These are phyloP conservation scores for Chlorencoelia australis DNA, from an alignment of 2,329 filamentous ascomycete genomes.

Conservation along the genomic window DNA sequence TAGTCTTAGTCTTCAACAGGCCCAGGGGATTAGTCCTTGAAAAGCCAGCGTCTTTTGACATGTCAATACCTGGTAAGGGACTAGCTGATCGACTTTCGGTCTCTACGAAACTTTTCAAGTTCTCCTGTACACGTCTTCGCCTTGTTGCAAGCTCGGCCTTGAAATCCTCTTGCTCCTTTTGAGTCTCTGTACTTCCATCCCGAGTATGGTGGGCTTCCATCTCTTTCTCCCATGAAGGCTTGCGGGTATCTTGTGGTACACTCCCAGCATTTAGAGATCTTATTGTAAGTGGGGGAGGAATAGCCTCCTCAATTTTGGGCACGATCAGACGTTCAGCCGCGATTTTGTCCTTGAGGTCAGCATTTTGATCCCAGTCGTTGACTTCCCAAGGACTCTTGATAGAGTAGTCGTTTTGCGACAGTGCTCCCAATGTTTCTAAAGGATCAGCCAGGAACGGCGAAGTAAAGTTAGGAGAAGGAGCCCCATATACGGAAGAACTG, in stretches of 20 bases:
- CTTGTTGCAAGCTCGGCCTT: conserved; percentile 62
- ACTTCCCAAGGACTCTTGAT: conserved; percentile 37
- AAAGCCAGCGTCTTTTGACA: conserved; percentile 25
- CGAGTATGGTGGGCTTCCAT: conserved; percentile 32
- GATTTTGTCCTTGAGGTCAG: conserved; percentile 10
- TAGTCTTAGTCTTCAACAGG: conserved; percentile 56
- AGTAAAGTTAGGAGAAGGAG: conserved; percentile 33
- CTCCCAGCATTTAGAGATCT: conserved; percentile 11
- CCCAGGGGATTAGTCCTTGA: conserved; percentile 45
- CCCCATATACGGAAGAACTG: conserved; percentile 66
- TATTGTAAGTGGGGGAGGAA: conserved; percentile 8
- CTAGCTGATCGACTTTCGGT: conserved; percentile 39
- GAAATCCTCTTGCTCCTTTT: conserved; percentile 58
- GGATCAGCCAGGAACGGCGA: conserved; percentile 31
- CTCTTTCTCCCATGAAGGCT: conserved; percentile 23
- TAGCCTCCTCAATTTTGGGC: conserved; percentile 10
- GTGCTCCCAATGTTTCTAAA: conserved; percentile 16
- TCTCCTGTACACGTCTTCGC: conserved; percentile 62
- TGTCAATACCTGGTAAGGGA: conserved; percentile 27
- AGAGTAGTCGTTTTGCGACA: conserved; percentile 26
- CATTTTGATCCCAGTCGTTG: conserved; percentile 23
- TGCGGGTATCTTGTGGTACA: conserved; percentile 7
- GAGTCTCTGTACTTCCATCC: conserved; percentile 38
- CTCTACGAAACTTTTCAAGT: conserved; percentile 58
- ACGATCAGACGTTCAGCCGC: no score